Percentiles rank a stretch among this genome's conserved stretches.
These are phyloP conservation scores for Marasmius oreades DNA, from an alignment of 1,284 basidiomycete genomes.

Conservation along the genomic window DNA sequence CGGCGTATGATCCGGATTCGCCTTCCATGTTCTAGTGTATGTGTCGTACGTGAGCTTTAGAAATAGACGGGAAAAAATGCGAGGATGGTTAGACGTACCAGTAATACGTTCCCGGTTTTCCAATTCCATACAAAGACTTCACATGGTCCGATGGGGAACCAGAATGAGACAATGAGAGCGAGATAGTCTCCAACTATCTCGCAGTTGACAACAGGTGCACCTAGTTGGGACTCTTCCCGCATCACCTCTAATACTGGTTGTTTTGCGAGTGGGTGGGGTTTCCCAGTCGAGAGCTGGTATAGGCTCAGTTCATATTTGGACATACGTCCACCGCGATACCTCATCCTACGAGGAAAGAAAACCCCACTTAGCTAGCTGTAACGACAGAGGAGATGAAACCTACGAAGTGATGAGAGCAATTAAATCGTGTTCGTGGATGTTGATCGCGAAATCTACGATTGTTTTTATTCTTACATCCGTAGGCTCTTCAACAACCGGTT, in stretches of 20 bases:
- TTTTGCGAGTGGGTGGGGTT: conserved; percentile 37
- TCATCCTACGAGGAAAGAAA: conserved; percentile 1
- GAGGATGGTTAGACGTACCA: conserved; percentile 27
- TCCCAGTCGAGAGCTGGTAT: conserved; percentile 38
- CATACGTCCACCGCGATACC: neutral
- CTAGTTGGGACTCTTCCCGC: conserved; percentile 17
- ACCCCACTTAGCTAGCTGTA: no score
- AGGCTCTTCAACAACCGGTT: conserved; percentile 12
- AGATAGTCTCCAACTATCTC: conserved; percentile 47
- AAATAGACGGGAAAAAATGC: conserved; percentile 1
- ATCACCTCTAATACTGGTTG: conserved; percentile 30
- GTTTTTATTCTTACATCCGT: conserved; percentile 3
- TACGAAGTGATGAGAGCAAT: conserved; percentile 38
- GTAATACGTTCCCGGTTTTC: conserved; percentile 34
- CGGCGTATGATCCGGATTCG: conserved; percentile 31
- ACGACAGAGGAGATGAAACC: no score
- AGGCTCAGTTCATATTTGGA: conserved; percentile 26
- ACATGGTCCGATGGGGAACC: conserved; percentile 22
- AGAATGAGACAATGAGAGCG: conserved; percentile 36
- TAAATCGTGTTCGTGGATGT: conserved; percentile 45
- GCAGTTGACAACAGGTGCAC: conserved; percentile 34
- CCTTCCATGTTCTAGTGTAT: conserved; percentile 23
- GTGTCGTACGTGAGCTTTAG: neutral
- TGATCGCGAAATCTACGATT: conserved; percentile 38
- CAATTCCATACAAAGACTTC: conserved; percentile 38